phyloP scores from a whole-genome alignment of 768 basidiomycete genomes.

The Ramaria sp. region DNA sequence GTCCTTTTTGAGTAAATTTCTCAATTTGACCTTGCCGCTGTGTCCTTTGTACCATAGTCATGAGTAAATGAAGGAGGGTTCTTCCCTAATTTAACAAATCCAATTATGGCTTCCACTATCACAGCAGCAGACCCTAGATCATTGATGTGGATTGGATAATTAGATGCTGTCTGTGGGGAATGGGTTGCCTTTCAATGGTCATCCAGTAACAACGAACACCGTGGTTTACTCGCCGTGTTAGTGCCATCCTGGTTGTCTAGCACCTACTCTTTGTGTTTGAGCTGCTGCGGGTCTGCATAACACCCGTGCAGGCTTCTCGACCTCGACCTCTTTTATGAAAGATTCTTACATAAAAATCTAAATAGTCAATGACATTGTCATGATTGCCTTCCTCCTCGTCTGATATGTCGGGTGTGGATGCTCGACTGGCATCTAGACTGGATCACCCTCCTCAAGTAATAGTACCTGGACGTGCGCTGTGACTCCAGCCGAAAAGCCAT shows the following conservation, averaged over 20 bases:
- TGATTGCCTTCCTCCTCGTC: constrained; percentile 92
- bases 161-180: too few species aligned
- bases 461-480: constrained; percentile 66
- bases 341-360: constrained; percentile 36
- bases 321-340: constrained; percentile 24
- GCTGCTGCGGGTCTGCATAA: constrained; percentile 72
- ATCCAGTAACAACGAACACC: background rate
- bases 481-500: constrained; percentile 85
- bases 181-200: too few species aligned
- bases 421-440: constrained; percentile 27
- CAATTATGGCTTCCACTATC: too few species aligned
- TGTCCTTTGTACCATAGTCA: too few species aligned
- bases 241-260: constrained; percentile 2
- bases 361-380: constrained; percentile 70
- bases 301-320: constrained; percentile 56
- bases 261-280: constrained; percentile 24
- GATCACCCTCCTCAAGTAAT: constrained; percentile 64
- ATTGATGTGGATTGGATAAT: too few species aligned
- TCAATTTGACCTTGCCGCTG: too few species aligned
- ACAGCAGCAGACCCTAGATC: too few species aligned
- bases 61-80: too few species aligned
- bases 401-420: constrained; percentile 62
- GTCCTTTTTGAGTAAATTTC: too few species aligned
- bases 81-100: too few species aligned
- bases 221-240: background rate